Percentiles rank a stretch among this genome's conserved stretches.
Conservation (phyloP, 179 eudicot genomes). For the Beta macrorhiza region DNA sequence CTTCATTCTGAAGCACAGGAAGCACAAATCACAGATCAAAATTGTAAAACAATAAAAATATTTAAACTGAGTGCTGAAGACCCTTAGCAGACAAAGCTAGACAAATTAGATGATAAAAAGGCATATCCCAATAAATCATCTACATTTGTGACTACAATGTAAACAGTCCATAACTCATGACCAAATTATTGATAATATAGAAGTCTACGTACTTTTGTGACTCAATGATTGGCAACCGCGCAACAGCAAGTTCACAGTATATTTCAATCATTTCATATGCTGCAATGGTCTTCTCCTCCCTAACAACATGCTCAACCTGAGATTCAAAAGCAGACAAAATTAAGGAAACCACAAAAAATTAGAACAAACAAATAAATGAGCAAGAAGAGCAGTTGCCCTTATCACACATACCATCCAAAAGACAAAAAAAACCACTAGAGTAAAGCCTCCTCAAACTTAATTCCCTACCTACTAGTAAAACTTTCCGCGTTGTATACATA, state of each 20-base stretch:
- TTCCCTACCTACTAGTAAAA: neutral
- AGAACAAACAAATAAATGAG: neutral
- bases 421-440: neutral
- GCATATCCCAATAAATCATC: neutral
- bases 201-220: constrained; percentile 74
- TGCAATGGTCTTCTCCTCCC: constrained; percentile 86
- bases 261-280: constrained; percentile 83
- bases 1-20: neutral
- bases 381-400: neutral
- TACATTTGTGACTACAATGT: neutral
- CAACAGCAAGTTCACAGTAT: constrained; percentile 81
- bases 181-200: neutral
- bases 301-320: constrained; percentile 92
- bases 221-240: constrained; percentile 86
- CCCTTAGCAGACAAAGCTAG: neutral
- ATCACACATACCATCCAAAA: neutral
- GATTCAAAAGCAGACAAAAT: constrained; percentile 11
- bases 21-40: neutral
- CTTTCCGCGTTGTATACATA: neutral
- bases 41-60: too few relatives aligned
- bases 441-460: neutral
- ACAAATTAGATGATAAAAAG: neutral
- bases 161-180: neutral
- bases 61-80: neutral
- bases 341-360: neutral